These are phyloP conservation scores for Eucommia ulmoides DNA, from an alignment of 257 asterid species.

Conservation along the genomic window DNA sequence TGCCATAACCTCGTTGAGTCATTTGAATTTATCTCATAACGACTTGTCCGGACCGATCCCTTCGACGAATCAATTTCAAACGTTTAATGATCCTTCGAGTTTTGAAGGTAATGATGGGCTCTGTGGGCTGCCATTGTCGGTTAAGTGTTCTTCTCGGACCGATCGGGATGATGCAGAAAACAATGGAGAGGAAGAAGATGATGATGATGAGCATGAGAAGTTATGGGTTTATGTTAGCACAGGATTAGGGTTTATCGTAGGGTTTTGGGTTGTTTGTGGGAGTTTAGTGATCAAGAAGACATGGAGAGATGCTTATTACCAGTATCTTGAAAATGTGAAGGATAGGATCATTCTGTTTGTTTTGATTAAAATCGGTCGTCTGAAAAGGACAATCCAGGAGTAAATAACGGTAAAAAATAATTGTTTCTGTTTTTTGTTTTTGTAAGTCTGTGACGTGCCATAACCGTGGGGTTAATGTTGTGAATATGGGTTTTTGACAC, in stretches of 20 bases:
- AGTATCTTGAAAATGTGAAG: not conserved
- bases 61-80: slow-evolving; percentile 1
- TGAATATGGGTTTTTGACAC: too few species aligned
- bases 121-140: slow-evolving; percentile 9
- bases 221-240: not conserved
- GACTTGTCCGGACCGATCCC: slow-evolving; percentile 8
- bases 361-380: not conserved
- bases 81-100: slow-evolving; percentile 13
- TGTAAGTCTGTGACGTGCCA: not conserved
- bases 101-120: slow-evolving; percentile 10
- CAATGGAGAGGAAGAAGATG: not conserved
- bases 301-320: slow-evolving; percentile 6
- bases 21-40: slow-evolving; percentile 11
- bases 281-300: slow-evolving; percentile 4
- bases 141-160: not conserved
- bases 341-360: not conserved
- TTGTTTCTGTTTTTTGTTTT: too few species aligned
- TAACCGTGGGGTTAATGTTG: not conserved
- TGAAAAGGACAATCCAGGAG: too few species aligned
- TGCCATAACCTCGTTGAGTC: slow-evolving; percentile 3
- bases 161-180: not conserved
- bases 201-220: not conserved
- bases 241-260: slow-evolving; percentile 3
- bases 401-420: too few species aligned
- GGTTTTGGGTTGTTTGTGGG: slow-evolving; percentile 7